Evolutionary conservation across 202 grass and related monocot species (phyloP), one percentile per base, ranked within the genome.

Genomic region (Zoysia matrella): DNA sequence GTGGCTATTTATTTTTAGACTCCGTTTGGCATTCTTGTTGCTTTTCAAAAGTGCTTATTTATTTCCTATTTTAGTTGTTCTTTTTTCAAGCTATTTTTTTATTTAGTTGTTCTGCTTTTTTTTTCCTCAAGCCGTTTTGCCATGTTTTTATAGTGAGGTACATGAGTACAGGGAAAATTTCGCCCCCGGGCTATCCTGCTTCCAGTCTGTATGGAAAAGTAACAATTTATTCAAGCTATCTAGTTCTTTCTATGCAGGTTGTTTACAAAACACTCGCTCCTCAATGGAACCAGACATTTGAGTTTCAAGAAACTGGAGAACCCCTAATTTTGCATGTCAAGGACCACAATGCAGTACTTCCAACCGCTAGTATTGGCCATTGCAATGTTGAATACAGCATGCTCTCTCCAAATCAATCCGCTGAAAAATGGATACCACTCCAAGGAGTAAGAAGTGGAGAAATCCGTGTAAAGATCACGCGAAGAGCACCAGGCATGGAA

Each of bases 261-360:
- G 84, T 99, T 76, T 78, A 95, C 87, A 99, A 94, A 83, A 99
- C 96, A 41, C 73, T 96, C 49, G 60, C 69, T 69, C 96, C 96
- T 2, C 75, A 84, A 47, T 99, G 96, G 96, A 96, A 89, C 83
- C 93, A 99, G 81, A 94, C 87, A 11, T 69, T 96, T 14, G 92
- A 93, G 80, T 99, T 99, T 67, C 66, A 89, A 2, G 91, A 99
- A 75, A 95, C 89, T 0, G 93, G 96, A 77, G 94, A 92, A 71
- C 81, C 89, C 41, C 45, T 99, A 78, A 57, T 54, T 67, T 72
- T 99, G 58, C 86, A 89, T 61, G 93, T 99, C 50, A 96, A 93
- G 74, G 96, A 99, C 63, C 93, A 99, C 70, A 99, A 99, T 5
- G 87, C 83, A 1, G 67, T 99, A 47, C 93, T 99, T 51, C 96